Evolutionary conservation across 139 green algal species (phyloP).

Genomic region (Chlorella ohadii): DNA sequence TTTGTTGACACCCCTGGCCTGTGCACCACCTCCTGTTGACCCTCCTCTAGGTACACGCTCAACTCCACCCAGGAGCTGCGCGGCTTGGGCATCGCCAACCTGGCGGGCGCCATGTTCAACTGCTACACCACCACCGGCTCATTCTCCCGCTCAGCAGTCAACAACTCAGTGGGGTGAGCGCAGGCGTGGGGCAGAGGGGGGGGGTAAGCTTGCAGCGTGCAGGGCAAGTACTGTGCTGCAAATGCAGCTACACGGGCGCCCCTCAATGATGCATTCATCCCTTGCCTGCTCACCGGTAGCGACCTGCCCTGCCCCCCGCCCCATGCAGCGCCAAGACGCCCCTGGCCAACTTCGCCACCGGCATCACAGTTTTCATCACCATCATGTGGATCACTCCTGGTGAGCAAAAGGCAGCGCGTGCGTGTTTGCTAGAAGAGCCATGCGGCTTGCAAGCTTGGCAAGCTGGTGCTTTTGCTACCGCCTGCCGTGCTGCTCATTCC

Average conservation of each 20-base stretch:
- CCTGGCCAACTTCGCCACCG: constrained; percentile 65
- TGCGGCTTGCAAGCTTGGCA: no score
- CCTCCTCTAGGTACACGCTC: constrained; percentile 72
- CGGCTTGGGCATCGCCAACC: constrained; percentile 89
- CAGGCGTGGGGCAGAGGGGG: not conserved
- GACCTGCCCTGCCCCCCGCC: not conserved
- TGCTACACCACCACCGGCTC: constrained; percentile 89
- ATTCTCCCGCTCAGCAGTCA: constrained; percentile 90
- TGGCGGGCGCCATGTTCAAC: constrained; percentile 83
- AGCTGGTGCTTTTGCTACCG: no score
- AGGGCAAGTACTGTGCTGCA: no score
- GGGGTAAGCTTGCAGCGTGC: no score
- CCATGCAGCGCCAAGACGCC: constrained; percentile 57
- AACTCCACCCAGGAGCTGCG: constrained; percentile 87
- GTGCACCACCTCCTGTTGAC: no score
- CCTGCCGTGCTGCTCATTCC: no score
- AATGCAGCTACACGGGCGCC: no score
- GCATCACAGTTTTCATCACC: constrained; percentile 73
- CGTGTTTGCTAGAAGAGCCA: no score
- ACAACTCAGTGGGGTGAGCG: constrained; percentile 52
- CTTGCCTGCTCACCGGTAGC: no score
- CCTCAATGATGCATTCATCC: no score
- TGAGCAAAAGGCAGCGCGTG: not conserved
- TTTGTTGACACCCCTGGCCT: no score
- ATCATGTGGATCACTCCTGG: constrained; percentile 74